Percentiles rank a stretch among this genome's conserved stretches.
Evolutionary conservation across 2,329 filamentous ascomycete species (phyloP).

Genomic region (Aspergillus glaucus): DNA sequence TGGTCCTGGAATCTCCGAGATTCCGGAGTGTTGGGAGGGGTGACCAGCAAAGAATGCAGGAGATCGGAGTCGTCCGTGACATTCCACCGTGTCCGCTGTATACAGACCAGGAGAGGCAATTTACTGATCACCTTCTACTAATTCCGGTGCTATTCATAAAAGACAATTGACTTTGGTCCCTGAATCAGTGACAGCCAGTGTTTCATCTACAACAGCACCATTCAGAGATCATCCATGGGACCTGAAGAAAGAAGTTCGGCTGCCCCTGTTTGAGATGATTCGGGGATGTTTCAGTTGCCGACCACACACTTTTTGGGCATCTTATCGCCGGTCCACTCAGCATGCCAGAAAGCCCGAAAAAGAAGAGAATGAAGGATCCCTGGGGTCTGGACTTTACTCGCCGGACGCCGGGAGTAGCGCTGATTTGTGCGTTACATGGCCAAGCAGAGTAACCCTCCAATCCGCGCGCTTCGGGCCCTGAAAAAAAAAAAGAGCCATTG

Average conservation of each 20-base stretch:
- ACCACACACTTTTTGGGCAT: background rate
- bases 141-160: too few relatives aligned
- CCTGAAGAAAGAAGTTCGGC: background rate
- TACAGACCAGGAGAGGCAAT: background rate
- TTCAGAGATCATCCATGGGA: background rate
- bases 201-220: background rate
- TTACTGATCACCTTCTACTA: too few relatives aligned
- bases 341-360: constrained; percentile 6
- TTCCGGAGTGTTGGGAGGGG: background rate
- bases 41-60: background rate
- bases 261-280: background rate
- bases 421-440: background rate
- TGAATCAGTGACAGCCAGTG: background rate
- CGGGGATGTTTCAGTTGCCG: background rate
- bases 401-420: too few relatives aligned
- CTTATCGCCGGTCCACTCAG: constrained; percentile 8
- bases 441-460: background rate
- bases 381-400: background rate
- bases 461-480: background rate
- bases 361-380: constrained; percentile 11
- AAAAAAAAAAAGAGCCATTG: background rate
- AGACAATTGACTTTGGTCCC: background rate
- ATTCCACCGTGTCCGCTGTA: background rate
- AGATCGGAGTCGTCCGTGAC: background rate
- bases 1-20: too few relatives aligned